phyloP scores from a whole-genome alignment of 116 monocot species.

The Iris pallida region DNA sequence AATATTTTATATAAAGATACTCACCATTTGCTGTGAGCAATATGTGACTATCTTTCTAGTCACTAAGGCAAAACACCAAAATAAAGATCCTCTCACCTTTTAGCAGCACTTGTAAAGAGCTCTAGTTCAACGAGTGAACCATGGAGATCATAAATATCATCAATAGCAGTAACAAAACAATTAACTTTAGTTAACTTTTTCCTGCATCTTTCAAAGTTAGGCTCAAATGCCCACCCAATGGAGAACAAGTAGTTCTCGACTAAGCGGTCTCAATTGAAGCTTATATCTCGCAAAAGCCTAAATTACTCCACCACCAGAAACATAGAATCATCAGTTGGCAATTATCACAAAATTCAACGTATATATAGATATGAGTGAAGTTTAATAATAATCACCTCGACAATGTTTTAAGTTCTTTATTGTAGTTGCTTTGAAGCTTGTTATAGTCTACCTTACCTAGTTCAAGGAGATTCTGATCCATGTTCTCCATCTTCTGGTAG shows the following conservation, averaged over 20 bases:
- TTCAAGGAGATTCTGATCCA: conserved; percentile 5
- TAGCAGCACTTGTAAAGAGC: conserved; percentile 17
- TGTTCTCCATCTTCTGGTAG: neutral
- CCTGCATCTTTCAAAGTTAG: conserved; percentile 5
- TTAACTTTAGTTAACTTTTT: conserved; percentile 6
- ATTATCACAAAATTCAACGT: no score
- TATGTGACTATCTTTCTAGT: no score
- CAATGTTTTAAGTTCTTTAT: conserved; percentile 9
- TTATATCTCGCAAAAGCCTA: neutral
- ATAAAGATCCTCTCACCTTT: conserved; percentile 14
- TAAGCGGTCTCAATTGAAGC: conserved; percentile 1
- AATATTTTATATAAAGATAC: no score
- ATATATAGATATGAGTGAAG: no score
- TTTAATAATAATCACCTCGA: conserved; percentile 3
- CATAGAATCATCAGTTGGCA: neutral
- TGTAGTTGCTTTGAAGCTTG: conserved; percentile 11
- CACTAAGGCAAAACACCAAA: no score
- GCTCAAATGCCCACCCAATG: conserved; percentile 10
- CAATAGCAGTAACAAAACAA: conserved; percentile 8
- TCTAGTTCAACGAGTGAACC: conserved; percentile 21
- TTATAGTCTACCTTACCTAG: conserved; percentile 18
- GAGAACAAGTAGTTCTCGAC: conserved; percentile 14
- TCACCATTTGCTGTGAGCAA: no score
- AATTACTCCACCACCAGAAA: conserved; percentile 13
- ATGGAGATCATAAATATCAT: conserved; percentile 31